Percentiles rank a stretch among this genome's conserved stretches.
Conservation (phyloP, 2,329 filamentous ascomycete genomes). For the Hypoxylon sp. region DNA sequence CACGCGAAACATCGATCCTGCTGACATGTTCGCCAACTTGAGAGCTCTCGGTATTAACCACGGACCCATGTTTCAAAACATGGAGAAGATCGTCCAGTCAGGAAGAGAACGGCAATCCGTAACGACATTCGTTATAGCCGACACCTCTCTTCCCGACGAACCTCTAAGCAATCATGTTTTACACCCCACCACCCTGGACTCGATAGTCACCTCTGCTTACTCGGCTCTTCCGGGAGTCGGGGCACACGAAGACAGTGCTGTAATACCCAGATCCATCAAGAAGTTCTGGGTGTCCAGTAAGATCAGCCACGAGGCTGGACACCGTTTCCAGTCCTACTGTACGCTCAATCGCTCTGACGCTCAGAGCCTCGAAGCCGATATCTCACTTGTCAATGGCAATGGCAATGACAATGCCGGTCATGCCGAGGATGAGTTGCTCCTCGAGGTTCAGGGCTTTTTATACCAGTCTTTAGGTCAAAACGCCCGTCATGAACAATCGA, state of each 20-base stretch:
- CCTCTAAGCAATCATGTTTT: constrained; percentile 23
- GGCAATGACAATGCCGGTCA: not conserved
- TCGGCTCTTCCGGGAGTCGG: constrained; percentile 29
- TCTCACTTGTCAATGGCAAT: not conserved
- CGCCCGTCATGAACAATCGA: constrained; percentile 8
- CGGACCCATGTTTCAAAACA: constrained; percentile 45
- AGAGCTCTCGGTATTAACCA: constrained; percentile 37
- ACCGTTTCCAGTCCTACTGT: not conserved
- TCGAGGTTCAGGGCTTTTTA: constrained; percentile 30
- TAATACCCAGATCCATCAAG: constrained; percentile 33
- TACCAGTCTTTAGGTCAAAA: constrained; percentile 14
- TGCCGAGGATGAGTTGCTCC: not conserved
- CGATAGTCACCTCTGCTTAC: constrained; percentile 37
- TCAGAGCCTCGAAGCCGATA: not conserved
- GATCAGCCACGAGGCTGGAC: constrained; percentile 26
- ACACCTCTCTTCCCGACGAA: constrained; percentile 10
- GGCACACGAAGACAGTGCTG: constrained; percentile 7
- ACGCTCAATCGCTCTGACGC: constrained; percentile 2
- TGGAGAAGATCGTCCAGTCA: constrained; percentile 15
- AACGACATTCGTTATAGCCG: not conserved
- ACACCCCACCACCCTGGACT: constrained; percentile 49
- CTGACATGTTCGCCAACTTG: constrained; percentile 36
- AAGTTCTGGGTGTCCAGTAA: constrained; percentile 30
- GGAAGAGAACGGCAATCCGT: constrained; percentile 7
- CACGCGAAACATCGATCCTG: constrained; percentile 35